phyloP scores from a whole-genome alignment of 2,329 filamentous ascomycete species.

The Trichoderma harzianum region DNA sequence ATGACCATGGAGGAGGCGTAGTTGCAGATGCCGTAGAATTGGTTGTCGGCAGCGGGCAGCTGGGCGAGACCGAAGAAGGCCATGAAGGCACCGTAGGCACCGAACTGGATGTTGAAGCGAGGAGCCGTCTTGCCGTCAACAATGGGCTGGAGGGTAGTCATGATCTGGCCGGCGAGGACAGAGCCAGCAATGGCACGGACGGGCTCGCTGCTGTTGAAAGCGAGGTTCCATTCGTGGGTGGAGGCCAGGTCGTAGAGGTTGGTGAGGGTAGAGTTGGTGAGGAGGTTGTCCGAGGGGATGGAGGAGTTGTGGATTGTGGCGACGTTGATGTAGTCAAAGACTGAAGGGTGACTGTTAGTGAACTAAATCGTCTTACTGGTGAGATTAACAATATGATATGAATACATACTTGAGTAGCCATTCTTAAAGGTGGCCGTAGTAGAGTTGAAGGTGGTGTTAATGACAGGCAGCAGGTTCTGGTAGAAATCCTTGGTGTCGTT shows the following conservation, averaged over 20 bases:
- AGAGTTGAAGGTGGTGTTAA: slow-evolving; percentile 50
- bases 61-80: slow-evolving; percentile 60
- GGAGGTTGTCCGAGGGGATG: slow-evolving; percentile 56
- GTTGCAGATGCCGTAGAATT: slow-evolving; percentile 77
- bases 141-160: slow-evolving; percentile 52
- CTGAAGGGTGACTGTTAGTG: slow-evolving; percentile 26
- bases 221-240: slow-evolving; percentile 75
- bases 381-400: too few relatives aligned
- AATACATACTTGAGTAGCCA: slow-evolving; percentile 55
- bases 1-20: slow-evolving; percentile 81
- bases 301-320: slow-evolving; percentile 57
- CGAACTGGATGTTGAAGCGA: slow-evolving; percentile 54
- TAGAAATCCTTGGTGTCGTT: slow-evolving; percentile 59
- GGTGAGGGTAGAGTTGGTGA: slow-evolving; percentile 56
- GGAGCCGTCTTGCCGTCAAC: slow-evolving; percentile 39
- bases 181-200: slow-evolving; percentile 57
- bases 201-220: slow-evolving; percentile 73
- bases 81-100: slow-evolving; percentile 59
- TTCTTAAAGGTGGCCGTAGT: slow-evolving; percentile 53
- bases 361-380: neutral
- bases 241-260: slow-evolving; percentile 73
- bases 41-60: slow-evolving; percentile 46
- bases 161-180: slow-evolving; percentile 54
- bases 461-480: slow-evolving; percentile 49
- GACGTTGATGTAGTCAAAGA: slow-evolving; percentile 61